Conservation (phyloP, 202 grass and related monocot species). For the Musa balbisiana region DNA sequence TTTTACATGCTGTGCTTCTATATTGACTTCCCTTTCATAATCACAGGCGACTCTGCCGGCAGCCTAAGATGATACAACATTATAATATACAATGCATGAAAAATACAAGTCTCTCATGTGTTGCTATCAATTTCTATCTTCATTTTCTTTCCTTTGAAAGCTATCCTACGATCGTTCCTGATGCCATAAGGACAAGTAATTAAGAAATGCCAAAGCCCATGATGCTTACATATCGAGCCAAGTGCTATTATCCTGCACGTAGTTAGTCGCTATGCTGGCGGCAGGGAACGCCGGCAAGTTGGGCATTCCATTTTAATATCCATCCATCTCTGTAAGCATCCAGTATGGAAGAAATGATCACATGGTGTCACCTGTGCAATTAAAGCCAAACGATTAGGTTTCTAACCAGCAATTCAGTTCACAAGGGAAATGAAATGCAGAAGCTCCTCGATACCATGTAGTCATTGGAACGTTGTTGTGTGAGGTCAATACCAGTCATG, state of each 20-base stretch:
- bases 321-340: constrained; percentile 99
- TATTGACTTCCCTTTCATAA: too few relatives aligned
- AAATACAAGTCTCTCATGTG: too few relatives aligned
- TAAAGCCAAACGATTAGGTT: constrained; percentile 10
- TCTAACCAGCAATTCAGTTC: background rate
- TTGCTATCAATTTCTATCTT: too few relatives aligned
- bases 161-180: too few relatives aligned
- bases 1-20: too few relatives aligned
- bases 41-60: too few relatives aligned
- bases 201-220: background rate
- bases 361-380: constrained; percentile 81
- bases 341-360: constrained; percentile 97
- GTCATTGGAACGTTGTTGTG: constrained; percentile 61
- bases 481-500: constrained; percentile 84
- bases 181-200: background rate
- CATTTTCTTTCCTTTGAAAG: too few relatives aligned
- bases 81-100: too few relatives aligned
- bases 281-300: constrained; percentile 82
- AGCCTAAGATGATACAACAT: too few relatives aligned
- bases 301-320: constrained; percentile 99
- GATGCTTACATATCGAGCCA: background rate
- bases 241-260: background rate
- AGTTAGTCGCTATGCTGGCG: constrained; percentile 42
- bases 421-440: background rate
- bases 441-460: constrained; percentile 62